Base-by-base conservation (phyloP, 108 stramenopile species). In the Fragilariopsis cylindrus region DNA sequence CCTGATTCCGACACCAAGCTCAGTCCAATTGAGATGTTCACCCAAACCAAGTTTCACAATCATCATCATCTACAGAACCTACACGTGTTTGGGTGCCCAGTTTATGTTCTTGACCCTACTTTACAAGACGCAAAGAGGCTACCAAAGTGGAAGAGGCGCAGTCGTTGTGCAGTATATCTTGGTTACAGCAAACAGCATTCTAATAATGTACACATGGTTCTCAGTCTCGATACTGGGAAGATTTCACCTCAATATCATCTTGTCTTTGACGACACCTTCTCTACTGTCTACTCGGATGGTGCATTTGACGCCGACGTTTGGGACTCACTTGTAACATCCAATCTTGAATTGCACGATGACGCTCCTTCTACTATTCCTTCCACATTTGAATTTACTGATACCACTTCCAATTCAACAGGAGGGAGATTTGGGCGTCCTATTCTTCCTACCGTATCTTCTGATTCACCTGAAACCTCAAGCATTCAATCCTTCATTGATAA, bases 211-310 rank as follows among this genome's bases (percentile, higher is more conserved):
- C 76, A 75, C 15, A 42, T 75, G 1, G 66, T 88, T 15, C 47
- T 68, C 7, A 88, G 84, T 55, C 49, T 81, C 0, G 15, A 39
- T 0, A 81, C 87, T 1, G 75, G 81, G 2, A 4, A 48, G 4
- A 16, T 87, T 1, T 71, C 60, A 21, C 72, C 83, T n/a, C 86
- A 84, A 47, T 84, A 54, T 45, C 82, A 87, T 76, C 3, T 79
- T 19, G 75, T 88, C 0, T 82, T 75, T 57, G 81, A 87, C 55
- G 72, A 82, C 58, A 44, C 57, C 3, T 84, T 83, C 45, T 42
- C 53, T 30, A 84, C 83, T 0, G 67, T 73, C 15, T 42, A 19
- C 3, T 49, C 57, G 0, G n/a, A 55, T 18, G 65, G 53, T 0
- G 19, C 5, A 2, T 56, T 56, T 3, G 5, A n/a, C 3, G 55